phyloP scores from a whole-genome alignment of 768 basidiomycete genomes.

The Multifurca ochricompacta region DNA sequence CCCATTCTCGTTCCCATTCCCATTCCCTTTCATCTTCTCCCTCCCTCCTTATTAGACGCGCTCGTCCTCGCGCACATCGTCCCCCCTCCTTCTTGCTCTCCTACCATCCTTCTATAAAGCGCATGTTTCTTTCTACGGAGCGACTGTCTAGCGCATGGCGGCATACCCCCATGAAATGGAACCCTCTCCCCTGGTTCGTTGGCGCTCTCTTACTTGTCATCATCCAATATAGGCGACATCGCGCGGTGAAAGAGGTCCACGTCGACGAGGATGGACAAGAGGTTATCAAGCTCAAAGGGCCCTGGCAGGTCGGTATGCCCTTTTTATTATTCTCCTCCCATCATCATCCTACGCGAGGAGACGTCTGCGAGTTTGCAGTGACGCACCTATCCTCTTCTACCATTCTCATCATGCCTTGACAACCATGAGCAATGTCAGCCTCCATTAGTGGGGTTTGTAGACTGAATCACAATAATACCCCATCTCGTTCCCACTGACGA shows the following conservation, averaged over 20 bases:
- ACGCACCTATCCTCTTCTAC: background rate
- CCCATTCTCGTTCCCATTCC: background rate
- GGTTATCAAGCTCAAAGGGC: conserved; percentile 74
- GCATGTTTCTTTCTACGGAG: conserved; percentile 32
- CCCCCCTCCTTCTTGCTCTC: background rate
- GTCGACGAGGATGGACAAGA: conserved; percentile 81
- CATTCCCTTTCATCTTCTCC: background rate
- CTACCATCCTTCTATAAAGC: background rate
- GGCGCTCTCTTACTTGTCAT: conserved; percentile 82
- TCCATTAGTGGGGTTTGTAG: background rate
- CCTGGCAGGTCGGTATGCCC: conserved; percentile 70
- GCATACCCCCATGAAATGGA: conserved; percentile 89
- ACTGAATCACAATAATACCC: background rate
- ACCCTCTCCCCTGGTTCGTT: conserved; percentile 84
- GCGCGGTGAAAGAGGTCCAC: conserved; percentile 52
- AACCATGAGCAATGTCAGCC: background rate
- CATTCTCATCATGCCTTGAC: background rate
- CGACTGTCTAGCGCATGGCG: conserved; percentile 72
- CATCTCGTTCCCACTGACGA: background rate
- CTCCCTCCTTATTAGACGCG: background rate
- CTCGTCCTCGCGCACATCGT: background rate
- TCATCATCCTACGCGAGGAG: too few species aligned
- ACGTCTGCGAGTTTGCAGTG: background rate
- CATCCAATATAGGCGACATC: conserved; percentile 57
- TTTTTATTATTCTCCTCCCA: background rate